These are phyloP conservation scores for Prinsepia uniflora DNA, from an alignment of 306 rosid species.

Conservation along the genomic window DNA sequence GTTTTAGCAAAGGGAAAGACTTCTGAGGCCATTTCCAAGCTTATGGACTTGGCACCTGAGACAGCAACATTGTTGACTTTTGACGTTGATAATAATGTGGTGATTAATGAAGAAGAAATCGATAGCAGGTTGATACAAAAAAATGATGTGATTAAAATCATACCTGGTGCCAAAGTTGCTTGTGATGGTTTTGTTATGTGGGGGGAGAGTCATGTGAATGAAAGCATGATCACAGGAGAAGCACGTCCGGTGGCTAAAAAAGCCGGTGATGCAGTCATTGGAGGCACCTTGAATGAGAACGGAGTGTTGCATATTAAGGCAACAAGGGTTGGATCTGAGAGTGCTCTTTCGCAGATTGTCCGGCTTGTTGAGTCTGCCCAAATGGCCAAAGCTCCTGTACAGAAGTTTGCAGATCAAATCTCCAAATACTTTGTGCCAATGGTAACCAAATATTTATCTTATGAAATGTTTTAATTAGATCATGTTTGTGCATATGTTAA, in stretches of 20 bases:
- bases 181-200: conserved; percentile 63
- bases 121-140: conserved; percentile 62
- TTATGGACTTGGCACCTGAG: conserved; percentile 73
- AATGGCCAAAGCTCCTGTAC: conserved; percentile 92
- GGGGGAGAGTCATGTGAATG: conserved; percentile 79
- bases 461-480: not conserved
- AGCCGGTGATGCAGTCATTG: conserved; percentile 64
- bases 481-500: not conserved
- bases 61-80: conserved; percentile 47
- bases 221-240: conserved; percentile 93
- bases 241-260: conserved; percentile 53
- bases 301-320: conserved; percentile 76
- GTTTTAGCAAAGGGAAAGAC: conserved; percentile 81
- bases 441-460: conserved; percentile 30
- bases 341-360: conserved; percentile 78
- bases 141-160: conserved; percentile 59
- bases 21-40: conserved; percentile 80
- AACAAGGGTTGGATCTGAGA: conserved; percentile 80
- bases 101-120: conserved; percentile 43
- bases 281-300: conserved; percentile 80
- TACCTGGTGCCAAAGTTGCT: conserved; percentile 74
- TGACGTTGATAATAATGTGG: conserved; percentile 46
- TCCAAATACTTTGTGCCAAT: conserved; percentile 81
- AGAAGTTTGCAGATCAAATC: conserved; percentile 72
- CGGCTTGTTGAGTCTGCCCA: conserved; percentile 86